A percentile compares a stretch with the other conserved stretches of the same genome.
These are phyloP conservation scores for Fusarium sacchari DNA, from an alignment of 2,329 filamentous ascomycete species.

Conservation along the genomic window DNA sequence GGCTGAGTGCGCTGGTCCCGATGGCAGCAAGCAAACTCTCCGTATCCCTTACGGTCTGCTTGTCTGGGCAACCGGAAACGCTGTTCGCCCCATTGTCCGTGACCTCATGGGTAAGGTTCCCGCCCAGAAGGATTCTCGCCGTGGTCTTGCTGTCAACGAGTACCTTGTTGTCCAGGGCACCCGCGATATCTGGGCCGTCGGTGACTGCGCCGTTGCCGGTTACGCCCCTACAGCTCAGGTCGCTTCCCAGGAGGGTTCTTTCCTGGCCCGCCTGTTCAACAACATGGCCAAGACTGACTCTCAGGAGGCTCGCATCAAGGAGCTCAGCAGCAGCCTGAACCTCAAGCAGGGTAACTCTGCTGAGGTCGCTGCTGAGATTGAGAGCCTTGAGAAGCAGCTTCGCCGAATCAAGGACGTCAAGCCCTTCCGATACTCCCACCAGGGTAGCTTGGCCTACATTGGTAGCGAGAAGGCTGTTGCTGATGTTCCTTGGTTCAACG, in stretches of 20 bases:
- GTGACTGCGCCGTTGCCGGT: slow-evolving; percentile 96
- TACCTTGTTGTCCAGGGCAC: slow-evolving; percentile 98
- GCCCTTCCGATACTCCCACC: slow-evolving; percentile 98
- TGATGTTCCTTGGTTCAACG: slow-evolving; percentile 96
- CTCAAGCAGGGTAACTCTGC: slow-evolving; percentile 72
- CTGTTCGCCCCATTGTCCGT: slow-evolving; percentile 86
- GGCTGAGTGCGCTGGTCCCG: slow-evolving; percentile 82
- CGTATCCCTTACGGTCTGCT: slow-evolving; percentile 93
- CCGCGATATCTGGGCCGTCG: slow-evolving; percentile 97
- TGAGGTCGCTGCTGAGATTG: slow-evolving; percentile 78
- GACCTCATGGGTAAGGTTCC: slow-evolving; percentile 93
- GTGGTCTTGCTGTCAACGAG: slow-evolving; percentile 96
- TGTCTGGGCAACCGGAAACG: slow-evolving; percentile 98
- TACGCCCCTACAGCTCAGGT: slow-evolving; percentile 98
- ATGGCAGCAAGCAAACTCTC: slow-evolving; percentile 84
- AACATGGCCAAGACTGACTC: slow-evolving; percentile 95
- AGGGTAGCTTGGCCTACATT: slow-evolving; percentile 97
- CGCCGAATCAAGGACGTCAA: slow-evolving; percentile 93
- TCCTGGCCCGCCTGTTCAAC: slow-evolving; percentile 96
- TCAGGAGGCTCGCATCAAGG: slow-evolving; percentile 79
- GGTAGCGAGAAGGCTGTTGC: slow-evolving; percentile 97
- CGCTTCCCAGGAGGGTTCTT: slow-evolving; percentile 92
- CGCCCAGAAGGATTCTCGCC: slow-evolving; percentile 93
- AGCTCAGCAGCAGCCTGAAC: slow-evolving; percentile 72
- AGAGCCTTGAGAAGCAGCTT: slow-evolving; percentile 85